Conservation (phyloP, 441 rosid species). For the Manihot esculenta region DNA sequence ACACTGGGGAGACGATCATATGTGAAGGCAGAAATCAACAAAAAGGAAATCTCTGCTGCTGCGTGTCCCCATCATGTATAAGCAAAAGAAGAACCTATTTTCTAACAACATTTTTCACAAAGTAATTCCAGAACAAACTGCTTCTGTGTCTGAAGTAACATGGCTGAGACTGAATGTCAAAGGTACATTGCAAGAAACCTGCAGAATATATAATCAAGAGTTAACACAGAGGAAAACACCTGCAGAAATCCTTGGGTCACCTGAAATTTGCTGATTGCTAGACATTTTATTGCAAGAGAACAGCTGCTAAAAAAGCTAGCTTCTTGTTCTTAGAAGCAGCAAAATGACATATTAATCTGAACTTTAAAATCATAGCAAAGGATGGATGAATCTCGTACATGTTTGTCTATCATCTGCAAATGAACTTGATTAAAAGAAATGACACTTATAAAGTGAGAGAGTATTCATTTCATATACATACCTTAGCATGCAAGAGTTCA, state of each 20-base stretch:
- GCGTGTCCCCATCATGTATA: constrained; percentile 17
- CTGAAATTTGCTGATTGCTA: not conserved
- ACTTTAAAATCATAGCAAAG: not conserved
- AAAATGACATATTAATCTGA: not conserved
- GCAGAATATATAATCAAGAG: constrained; percentile 17
- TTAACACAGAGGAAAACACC: constrained; percentile 7
- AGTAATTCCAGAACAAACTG: constrained; percentile 18
- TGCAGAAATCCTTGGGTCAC: not conserved
- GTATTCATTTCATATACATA: constrained; percentile 4
- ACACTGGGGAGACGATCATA: not conserved
- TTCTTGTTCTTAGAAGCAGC: not conserved
- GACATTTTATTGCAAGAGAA: not conserved
- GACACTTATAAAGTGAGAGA: not conserved
- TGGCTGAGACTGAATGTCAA: constrained; percentile 23
- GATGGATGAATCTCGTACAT: not conserved
- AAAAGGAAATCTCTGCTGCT: constrained; percentile 28
- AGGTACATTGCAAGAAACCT: constrained; percentile 26
- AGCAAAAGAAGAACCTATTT: constrained; percentile 2
- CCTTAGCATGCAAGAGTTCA: constrained; percentile 13
- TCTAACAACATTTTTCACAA: not conserved
- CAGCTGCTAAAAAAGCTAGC: constrained; percentile 2
- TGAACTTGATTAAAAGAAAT: not conserved
- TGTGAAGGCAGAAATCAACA: constrained; percentile 29
- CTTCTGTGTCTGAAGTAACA: not conserved
- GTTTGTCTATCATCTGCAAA: not conserved